phyloP scores from a whole-genome alignment of 768 basidiomycete species.

The Clitopilus passeckerianus region DNA sequence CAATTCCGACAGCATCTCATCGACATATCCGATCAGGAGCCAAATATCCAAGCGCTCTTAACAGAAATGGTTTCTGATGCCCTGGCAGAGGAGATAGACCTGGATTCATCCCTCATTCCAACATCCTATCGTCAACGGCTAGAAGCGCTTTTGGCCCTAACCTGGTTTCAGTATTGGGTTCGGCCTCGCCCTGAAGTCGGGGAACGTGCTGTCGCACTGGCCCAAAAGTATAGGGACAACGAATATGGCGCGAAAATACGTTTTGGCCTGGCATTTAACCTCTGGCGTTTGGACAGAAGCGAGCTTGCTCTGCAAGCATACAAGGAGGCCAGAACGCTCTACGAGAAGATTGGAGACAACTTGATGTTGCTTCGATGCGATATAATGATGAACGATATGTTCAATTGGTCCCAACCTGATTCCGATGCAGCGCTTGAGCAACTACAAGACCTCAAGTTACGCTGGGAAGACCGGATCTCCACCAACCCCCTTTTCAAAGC shows the following conservation, averaged over 20 bases:
- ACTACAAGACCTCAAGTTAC: not conserved
- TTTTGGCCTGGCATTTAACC: not conserved
- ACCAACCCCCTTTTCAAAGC: not conserved
- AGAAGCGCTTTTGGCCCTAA: not conserved
- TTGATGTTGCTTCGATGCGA: not conserved
- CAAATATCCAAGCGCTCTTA: slow-evolving; percentile 8
- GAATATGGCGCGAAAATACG: not conserved
- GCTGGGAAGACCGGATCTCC: not conserved
- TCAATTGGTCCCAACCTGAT: not conserved
- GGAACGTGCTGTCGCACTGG: not conserved
- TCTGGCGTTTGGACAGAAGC: not conserved
- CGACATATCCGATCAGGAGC: slow-evolving; percentile 9
- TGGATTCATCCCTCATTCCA: not conserved
- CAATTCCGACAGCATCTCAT: not conserved
- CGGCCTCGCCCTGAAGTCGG: not conserved
- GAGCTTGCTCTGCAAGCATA: not conserved
- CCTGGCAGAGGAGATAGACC: not conserved
- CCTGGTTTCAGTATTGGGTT: not conserved
- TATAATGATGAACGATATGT: not conserved
- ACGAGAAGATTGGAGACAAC: not conserved
- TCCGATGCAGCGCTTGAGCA: not conserved
- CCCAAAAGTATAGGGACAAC: not conserved
- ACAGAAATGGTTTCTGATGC: not conserved
- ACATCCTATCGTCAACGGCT: not conserved
- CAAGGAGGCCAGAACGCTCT: not conserved